These are phyloP conservation scores for Carallia pectinifolia DNA, from an alignment of 345 rosid genomes.

Conservation along the genomic window DNA sequence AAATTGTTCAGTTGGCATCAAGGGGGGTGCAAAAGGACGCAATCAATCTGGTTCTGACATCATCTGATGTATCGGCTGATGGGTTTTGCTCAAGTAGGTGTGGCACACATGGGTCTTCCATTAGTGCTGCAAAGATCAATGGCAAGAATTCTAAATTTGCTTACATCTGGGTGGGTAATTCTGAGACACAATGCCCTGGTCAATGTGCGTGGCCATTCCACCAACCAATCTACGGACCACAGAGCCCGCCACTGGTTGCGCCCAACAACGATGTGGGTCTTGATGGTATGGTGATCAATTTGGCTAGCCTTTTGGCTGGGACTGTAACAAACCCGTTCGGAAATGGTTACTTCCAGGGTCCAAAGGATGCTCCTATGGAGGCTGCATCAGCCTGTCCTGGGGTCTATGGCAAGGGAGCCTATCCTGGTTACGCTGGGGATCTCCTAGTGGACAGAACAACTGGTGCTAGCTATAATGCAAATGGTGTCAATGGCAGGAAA, in stretches of 20 bases:
- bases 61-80: conserved; percentile 21
- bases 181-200: conserved; percentile 33
- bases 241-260: conserved; percentile 16
- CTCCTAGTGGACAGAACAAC: conserved; percentile 21
- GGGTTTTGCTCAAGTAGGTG: conserved; percentile 30
- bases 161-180: conserved; percentile 36
- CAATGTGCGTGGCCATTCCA: conserved; percentile 36
- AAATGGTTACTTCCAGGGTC: conserved; percentile 35
- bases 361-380: conserved; percentile 31
- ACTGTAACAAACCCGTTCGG: conserved; percentile 31
- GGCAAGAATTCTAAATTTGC: conserved; percentile 18
- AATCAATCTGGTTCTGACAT: conserved; percentile 27
- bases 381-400: conserved; percentile 34
- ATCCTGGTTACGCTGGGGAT: conserved; percentile 32
- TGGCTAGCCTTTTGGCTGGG: conserved; percentile 32
- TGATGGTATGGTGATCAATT: conserved; percentile 27
- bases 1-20: conserved; percentile 22
- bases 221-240: conserved; percentile 35
- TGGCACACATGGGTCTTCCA: conserved; percentile 25
- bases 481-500: conserved; percentile 30
- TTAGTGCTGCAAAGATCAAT: conserved; percentile 1
- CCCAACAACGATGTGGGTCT: conserved; percentile 33
- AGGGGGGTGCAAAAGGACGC: conserved; percentile 20
- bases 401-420: conserved; percentile 25
- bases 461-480: conserved; percentile 30